Evolutionary conservation across 2,329 filamentous ascomycete genomes (phyloP), one percentile per base, ranked within the genome.

Genomic region (Cercospora berteroae): DNA sequence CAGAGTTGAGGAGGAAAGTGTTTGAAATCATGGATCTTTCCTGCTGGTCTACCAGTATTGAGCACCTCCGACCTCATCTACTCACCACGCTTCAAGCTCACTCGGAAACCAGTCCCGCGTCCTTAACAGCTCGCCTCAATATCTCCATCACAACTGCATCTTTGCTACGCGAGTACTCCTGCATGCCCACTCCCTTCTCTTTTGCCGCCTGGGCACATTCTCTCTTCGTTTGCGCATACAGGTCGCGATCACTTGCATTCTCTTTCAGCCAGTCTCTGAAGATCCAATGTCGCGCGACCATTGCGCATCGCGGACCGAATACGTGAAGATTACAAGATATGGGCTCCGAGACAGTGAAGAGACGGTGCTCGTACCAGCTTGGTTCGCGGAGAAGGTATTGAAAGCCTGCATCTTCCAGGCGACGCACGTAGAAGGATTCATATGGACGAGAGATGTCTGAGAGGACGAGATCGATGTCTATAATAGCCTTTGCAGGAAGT

Each of bases 391-490:
- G 13, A 1, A 83, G 74, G 59, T 85, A 85, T 13, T 79, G 76
- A 60, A 85, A 85, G 0, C 83, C 83, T 0, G 72, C 78, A 0
- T 71, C 68, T 70, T 84, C 82, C 4, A 86, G 81, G 3, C 74
- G 74, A 2, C 77, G 71, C 7, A 80, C 81, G 67, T 85, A 86
- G 1, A 74, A 73, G 1, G 69, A 73, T 70, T 86, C 83, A 44
- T 81, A 77, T 10, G 70, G 69, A 25, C 79, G 66, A 58, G 84
- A 77, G 56, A 29, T 67, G 33, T 65, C 50, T 3, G 71, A 58
- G 7, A 86, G 78, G 3, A 81, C 77, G 8, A 86, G 74, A 70
- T 86, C 85, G 29, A 87, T 79, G 72, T 87, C 85, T 57, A 87
- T 83, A 57, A 86, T 75, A 31, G 79, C 77, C 75, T 87, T 86